Evolutionary conservation across 768 basidiomycete genomes (phyloP), one percentile per base, ranked within the genome.

Genomic region (Russula olivacea): DNA sequence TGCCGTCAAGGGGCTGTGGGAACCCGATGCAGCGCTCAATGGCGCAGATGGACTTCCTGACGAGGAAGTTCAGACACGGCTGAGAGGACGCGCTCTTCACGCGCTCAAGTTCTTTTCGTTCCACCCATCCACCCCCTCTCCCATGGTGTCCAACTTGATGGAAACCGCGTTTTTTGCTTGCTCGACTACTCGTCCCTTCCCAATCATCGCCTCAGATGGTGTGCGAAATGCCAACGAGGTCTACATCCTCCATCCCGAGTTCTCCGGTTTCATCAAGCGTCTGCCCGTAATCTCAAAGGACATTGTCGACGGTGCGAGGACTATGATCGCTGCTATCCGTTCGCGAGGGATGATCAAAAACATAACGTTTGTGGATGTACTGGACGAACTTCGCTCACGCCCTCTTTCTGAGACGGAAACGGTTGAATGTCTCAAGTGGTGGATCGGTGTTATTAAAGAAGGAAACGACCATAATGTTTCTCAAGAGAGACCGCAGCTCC

Each of bases 21-120:
- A 80, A 25, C 78, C 75, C 17, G 80, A 79, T 2, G 67, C 74
- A 21, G 72, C 76, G 67, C 63, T 73, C 4, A 73, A 67, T 15
- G 59, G 61, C 30, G 67, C 65, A 6, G 69, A 32, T 51, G 66
- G n/a, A 45, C 61, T 57, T 9, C 71, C 73, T 2, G 74, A 80
- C 59, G 65, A 71, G 45, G 80, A 84, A 51, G 65, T 83, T 23
- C 77, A 78, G 55, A 69, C 73, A 19, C 80, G 82, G 76, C 72
- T 93, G 14, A 79, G 79, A 25, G 73, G 74, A 28, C 81, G 88
- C 15, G 86, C 85, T 14, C 74, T 93, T 17, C 96, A 98, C 68
- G 81, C 87, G 6, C 78, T 97, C 57, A 85, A 83, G 62, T 97
- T 97, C 76, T 98, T 97, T 77, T 88, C 91, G 1, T 98, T 93